Base-by-base conservation (phyloP, 2,329 filamentous ascomycete species). In the Neodidymelliopsis sp. region DNA sequence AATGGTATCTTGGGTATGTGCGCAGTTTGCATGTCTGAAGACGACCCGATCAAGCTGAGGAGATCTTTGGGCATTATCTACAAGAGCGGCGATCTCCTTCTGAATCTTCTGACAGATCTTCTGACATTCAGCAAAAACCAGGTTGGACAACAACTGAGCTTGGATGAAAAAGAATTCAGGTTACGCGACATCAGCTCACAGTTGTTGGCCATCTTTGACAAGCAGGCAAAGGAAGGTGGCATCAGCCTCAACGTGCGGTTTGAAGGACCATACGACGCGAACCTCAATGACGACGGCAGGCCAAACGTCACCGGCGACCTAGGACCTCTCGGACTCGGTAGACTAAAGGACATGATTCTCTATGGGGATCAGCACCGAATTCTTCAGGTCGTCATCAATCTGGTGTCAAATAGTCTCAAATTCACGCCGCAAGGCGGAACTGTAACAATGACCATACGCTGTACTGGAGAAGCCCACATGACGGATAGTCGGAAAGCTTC, bases 1-100 rank as follows among this genome's bases (percentile, higher is more conserved):
- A 97, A 97, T 66, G 94, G 93, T 10, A 97, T 97, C 37, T 80
- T 99, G 63, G 94, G 94, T 50, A 94, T 97, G 88, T 92, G 88
- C 60, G 89, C 91, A 0, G 88, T 96, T 1, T 94, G 90, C 72
- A 94, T 96, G 90, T 89, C 91, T 56, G 91, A 96, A 69, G 87
- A 92, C 37, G 90, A 96, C 62, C 76, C 91, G 11, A 72, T 80
- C 23, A 84, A 87, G 57, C 85, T 96, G 56, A 91, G 92, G 70
- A 84, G 91, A 59, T 94, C 89, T 1, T 78, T 97, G 4, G 89
- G 90, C 62, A 91, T 91, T 13, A 86, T 97, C 15, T 96, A 96
- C 74, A 94, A 92, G 72, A 93, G 89, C 16, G 90, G 83, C 4
- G 92, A 97, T 68, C 74, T 96, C 5, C 75, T 97, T 6, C 78